These are phyloP conservation scores for Aspergillus versicolor DNA, from an alignment of 2,329 filamentous ascomycete species.

Conservation along the genomic window DNA sequence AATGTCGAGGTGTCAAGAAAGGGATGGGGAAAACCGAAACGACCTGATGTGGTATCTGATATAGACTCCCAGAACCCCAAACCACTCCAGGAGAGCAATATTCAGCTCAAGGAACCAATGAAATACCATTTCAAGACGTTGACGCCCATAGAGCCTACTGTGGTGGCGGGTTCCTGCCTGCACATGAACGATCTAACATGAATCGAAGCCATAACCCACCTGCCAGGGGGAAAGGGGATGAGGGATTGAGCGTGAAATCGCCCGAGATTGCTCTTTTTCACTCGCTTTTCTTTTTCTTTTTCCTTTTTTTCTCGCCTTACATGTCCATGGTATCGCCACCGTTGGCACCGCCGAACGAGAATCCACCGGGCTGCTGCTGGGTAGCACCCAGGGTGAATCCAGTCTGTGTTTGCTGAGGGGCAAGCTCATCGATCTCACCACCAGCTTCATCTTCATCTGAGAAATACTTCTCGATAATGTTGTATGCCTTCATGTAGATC, in stretches of 20 bases:
- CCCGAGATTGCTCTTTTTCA: neutral
- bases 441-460: conserved; percentile 89
- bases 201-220: conserved; percentile 14
- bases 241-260: conserved; percentile 9
- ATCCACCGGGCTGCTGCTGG: conserved; percentile 70
- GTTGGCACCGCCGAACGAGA: conserved; percentile 76
- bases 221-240: conserved; percentile 12
- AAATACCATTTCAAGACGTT: conserved; percentile 14
- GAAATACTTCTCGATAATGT: conserved; percentile 99
- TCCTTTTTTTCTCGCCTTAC: conserved; percentile 47
- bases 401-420: conserved; percentile 67
- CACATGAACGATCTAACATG: conserved; percentile 16
- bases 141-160: conserved; percentile 1
- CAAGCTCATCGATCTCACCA: conserved; percentile 77
- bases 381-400: conserved; percentile 69
- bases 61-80: neutral
- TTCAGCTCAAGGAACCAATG: neutral
- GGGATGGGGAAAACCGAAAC: neutral
- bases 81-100: neutral
- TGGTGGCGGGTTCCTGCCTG: conserved; percentile 1
- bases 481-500: conserved; percentile 99
- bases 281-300: conserved; percentile 1
- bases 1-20: conserved; percentile 2
- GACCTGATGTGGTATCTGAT: conserved; percentile 1
- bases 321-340: conserved; percentile 73